These are phyloP conservation scores for Ilex asprella DNA, from an alignment of 257 asterid genomes.

Conservation along the genomic window DNA sequence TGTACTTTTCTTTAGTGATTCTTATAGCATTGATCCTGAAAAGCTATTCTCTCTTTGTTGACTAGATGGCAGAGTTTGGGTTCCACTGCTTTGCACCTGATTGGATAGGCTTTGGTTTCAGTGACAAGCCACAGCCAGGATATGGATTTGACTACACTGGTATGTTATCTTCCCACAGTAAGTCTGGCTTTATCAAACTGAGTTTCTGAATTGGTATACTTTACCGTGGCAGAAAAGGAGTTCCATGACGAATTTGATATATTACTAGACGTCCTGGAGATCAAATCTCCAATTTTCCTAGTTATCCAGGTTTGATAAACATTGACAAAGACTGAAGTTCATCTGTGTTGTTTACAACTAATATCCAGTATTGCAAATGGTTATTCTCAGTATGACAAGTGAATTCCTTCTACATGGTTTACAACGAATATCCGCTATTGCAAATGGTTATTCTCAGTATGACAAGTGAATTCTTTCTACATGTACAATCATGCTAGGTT, in stretches of 20 bases:
- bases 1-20: no score
- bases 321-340: slow-evolving; percentile 3
- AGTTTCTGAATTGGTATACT: slow-evolving; percentile 17
- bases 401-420: no score
- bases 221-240: slow-evolving; percentile 66
- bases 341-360: slow-evolving; percentile 1
- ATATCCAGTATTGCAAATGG: background rate
- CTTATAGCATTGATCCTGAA: no score
- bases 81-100: slow-evolving; percentile 95
- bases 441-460: no score
- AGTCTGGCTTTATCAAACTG: slow-evolving; percentile 2
- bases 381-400: no score
- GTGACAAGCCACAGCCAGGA: slow-evolving; percentile 95
- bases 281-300: slow-evolving; percentile 66
- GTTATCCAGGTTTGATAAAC: slow-evolving; percentile 79
- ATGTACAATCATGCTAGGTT: no score
- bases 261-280: slow-evolving; percentile 61
- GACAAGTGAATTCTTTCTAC: no score
- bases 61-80: slow-evolving; percentile 81
- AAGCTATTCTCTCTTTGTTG: background rate
- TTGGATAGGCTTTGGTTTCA: slow-evolving; percentile 98
- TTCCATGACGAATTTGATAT: slow-evolving; percentile 86
- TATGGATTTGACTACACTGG: slow-evolving; percentile 94
- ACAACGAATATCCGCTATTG: no score
- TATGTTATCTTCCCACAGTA: slow-evolving; percentile 17